Conservation (phyloP, 2,329 filamentous ascomycete genomes). For the Aspergillus costaricaensis region DNA sequence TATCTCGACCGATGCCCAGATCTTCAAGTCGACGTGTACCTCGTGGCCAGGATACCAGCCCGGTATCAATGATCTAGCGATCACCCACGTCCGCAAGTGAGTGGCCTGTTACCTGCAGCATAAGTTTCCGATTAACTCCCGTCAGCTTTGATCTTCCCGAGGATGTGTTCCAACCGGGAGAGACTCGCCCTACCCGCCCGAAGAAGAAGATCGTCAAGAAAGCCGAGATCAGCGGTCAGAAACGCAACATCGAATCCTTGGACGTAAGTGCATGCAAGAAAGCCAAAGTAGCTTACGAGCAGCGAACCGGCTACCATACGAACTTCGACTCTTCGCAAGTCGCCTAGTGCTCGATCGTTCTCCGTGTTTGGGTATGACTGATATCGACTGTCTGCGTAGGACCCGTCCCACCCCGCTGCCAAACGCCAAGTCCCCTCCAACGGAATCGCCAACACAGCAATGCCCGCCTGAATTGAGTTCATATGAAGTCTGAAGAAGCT, state of each 20-base stretch:
- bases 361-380: constrained; percentile 32
- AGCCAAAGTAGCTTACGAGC: constrained; percentile 26
- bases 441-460: constrained; percentile 29
- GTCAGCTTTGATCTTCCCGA: constrained; percentile 80
- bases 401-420: constrained; percentile 30
- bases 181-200: constrained; percentile 65
- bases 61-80: constrained; percentile 74
- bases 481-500: neutral
- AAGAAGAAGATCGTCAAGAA: constrained; percentile 55
- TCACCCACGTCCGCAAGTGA: constrained; percentile 85
- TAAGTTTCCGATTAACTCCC: constrained; percentile 18
- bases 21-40: constrained; percentile 82
- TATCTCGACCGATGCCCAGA: constrained; percentile 72
- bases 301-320: constrained; percentile 26
- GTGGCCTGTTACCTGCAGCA: constrained; percentile 33
- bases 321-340: constrained; percentile 23
- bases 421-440: constrained; percentile 40
- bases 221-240: constrained; percentile 37
- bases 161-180: constrained; percentile 81
- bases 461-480: constrained; percentile 32
- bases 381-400: constrained; percentile 32
- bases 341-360: constrained; percentile 22
- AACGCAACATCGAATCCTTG: constrained; percentile 43
- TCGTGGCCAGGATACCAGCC: constrained; percentile 73
- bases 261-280: constrained; percentile 44